phyloP scores from a whole-genome alignment of 2,329 filamentous ascomycete species.

The Zymoseptoria pseudotritici region DNA sequence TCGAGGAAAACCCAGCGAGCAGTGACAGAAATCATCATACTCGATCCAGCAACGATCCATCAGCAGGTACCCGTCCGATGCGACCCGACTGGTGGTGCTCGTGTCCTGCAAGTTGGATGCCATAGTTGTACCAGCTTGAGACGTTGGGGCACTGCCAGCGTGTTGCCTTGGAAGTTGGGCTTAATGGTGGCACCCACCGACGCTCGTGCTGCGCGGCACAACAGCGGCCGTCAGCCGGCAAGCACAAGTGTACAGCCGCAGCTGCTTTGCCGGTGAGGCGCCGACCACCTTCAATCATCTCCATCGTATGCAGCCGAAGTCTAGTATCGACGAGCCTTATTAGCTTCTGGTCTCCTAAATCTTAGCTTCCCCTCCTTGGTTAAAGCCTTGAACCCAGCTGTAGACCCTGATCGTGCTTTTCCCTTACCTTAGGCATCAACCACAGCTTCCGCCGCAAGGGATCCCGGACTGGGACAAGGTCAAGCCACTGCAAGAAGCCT shows the following conservation, averaged over 20 bases:
- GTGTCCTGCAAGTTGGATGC: not conserved
- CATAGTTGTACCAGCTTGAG: not conserved
- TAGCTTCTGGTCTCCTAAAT: too few species aligned
- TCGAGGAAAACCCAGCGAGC: not conserved
- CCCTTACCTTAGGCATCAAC: too few species aligned
- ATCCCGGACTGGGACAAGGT: not conserved
- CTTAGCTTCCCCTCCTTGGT: too few species aligned
- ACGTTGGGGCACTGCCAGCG: not conserved
- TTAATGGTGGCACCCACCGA: not conserved
- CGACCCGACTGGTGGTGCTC: not conserved
- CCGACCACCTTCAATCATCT: too few species aligned
- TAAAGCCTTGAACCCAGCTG: too few species aligned
- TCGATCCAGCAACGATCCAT: not conserved
- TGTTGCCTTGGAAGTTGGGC: not conserved
- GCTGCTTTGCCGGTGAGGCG: not conserved
- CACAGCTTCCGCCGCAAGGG: not conserved
- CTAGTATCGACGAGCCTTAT: too few species aligned
- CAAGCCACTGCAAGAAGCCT: not conserved
- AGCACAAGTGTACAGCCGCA: not conserved
- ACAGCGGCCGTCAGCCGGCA: not conserved
- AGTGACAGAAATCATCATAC: not conserved
- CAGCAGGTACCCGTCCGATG: not conserved
- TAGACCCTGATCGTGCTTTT: too few species aligned
- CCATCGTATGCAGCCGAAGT: too few species aligned
- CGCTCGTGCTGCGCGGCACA: not conserved